These are phyloP conservation scores for Phytophthora brassicae DNA, from an alignment of 352 stramenopile species.

Conservation along the genomic window DNA sequence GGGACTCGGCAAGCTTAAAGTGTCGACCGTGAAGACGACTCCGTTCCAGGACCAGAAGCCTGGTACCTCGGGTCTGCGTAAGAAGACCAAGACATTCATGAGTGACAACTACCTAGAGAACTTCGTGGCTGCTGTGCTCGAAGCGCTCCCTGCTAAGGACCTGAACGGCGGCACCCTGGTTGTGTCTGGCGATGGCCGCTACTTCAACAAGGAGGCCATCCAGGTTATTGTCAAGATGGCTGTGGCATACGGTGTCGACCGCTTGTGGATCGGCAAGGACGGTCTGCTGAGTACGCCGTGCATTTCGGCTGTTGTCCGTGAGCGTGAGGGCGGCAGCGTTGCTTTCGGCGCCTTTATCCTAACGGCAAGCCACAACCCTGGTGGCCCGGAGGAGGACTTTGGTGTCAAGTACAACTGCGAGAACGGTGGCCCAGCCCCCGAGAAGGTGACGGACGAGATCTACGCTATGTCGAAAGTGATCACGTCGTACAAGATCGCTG, in stretches of 20 bases:
- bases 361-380: slow-evolving; percentile 98
- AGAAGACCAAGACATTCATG: slow-evolving; percentile 99
- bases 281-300: slow-evolving; percentile 97
- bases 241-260: slow-evolving; percentile 95
- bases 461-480: slow-evolving; percentile 96
- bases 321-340: slow-evolving; percentile 91
- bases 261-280: slow-evolving; percentile 95
- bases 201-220: slow-evolving; percentile 94
- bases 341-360: slow-evolving; percentile 97
- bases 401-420: slow-evolving; percentile 99
- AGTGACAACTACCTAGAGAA: slow-evolving; percentile 98
- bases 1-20: slow-evolving; percentile 92
- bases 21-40: slow-evolving; percentile 78
- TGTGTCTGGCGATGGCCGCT: slow-evolving; percentile 94
- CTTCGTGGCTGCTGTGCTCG: slow-evolving; percentile 97
- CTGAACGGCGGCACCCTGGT: slow-evolving; percentile 95
- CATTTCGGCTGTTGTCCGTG: slow-evolving; percentile 96
- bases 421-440: slow-evolving; percentile 96
- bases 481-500: slow-evolving; percentile 91
- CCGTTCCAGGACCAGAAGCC: slow-evolving; percentile 96
- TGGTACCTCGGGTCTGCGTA: slow-evolving; percentile 97
- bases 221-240: slow-evolving; percentile 97
- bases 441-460: slow-evolving; percentile 97
- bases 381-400: slow-evolving; percentile 98
- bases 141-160: slow-evolving; percentile 94